A percentile compares a stretch with the other conserved stretches of the same genome.
phyloP scores from a whole-genome alignment of 352 stramenopile genomes.

The Globisporangium irregulare region DNA sequence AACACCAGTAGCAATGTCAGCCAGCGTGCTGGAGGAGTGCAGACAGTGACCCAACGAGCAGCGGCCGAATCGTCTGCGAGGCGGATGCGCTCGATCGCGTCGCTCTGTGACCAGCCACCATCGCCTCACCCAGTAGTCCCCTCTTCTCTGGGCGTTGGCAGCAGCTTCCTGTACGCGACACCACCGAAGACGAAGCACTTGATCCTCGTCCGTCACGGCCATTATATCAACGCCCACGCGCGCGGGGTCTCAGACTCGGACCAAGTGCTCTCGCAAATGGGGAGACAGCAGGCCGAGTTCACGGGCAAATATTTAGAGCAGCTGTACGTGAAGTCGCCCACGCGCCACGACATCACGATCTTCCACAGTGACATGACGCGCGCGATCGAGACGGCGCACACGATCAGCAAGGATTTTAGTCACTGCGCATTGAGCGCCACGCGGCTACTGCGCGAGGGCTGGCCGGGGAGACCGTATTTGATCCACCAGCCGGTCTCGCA shows the following conservation, averaged over 20 bases:
- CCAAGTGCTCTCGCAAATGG: constrained; percentile 81
- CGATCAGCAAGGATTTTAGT: constrained; percentile 54
- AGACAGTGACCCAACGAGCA: neutral
- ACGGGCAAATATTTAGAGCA: constrained; percentile 65
- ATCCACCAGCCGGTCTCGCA: constrained; percentile 21
- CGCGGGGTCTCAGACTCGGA: constrained; percentile 52
- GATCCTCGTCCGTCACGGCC: constrained; percentile 72
- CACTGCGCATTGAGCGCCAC: constrained; percentile 40
- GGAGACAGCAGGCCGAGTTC: constrained; percentile 65
- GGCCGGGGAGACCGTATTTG: constrained; percentile 66
- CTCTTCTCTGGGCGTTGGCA: constrained; percentile 15
- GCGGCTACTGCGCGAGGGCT: constrained; percentile 67
- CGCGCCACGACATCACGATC: constrained; percentile 55
- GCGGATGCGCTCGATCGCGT: constrained; percentile 14
- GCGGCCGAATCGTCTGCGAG: neutral
- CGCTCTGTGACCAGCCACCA: constrained; percentile 6
- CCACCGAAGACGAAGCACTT: constrained; percentile 68
- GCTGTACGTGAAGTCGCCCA: constrained; percentile 49
- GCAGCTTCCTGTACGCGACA: constrained; percentile 48
- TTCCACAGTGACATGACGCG: constrained; percentile 76
- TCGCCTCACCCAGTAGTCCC: neutral
- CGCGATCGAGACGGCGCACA: constrained; percentile 64
- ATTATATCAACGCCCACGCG: constrained; percentile 79
- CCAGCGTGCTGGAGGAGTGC: neutral
- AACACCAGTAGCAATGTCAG: neutral